A percentile compares a stretch with the other conserved stretches of the same genome.
phyloP scores from a whole-genome alignment of 306 rosid species.

The Alnus glutinosa region DNA sequence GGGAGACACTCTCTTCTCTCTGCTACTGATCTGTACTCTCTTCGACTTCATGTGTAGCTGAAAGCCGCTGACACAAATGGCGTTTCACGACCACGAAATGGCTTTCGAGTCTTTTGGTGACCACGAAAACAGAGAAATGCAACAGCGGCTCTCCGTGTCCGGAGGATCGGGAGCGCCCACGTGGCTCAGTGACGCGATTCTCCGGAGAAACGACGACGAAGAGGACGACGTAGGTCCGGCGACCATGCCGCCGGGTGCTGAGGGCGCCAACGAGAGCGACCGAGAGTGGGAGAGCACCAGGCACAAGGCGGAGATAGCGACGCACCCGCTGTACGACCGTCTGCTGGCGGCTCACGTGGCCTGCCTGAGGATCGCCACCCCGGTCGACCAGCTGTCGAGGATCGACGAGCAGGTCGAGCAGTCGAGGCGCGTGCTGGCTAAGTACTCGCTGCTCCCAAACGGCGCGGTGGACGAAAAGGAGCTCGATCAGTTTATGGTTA shows the following conservation, averaged over 20 bases:
- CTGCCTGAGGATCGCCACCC: constrained; percentile 88
- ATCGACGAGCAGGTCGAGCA: constrained; percentile 81
- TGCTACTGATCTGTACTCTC: too few relatives aligned
- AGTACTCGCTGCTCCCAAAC: constrained; percentile 50
- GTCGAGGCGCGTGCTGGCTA: constrained; percentile 65
- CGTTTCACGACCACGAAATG: constrained; percentile 64
- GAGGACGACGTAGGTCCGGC: constrained; percentile 33
- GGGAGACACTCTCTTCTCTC: neutral
- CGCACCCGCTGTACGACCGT: constrained; percentile 93
- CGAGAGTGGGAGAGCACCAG: constrained; percentile 37
- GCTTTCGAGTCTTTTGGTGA: constrained; percentile 53
- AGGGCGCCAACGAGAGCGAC: constrained; percentile 32
- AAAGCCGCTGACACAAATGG: constrained; percentile 37
- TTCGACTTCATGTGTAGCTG: neutral
- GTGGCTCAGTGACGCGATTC: constrained; percentile 55
- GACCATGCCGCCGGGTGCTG: constrained; percentile 26
- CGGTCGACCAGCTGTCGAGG: constrained; percentile 85
- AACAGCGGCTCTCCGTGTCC: constrained; percentile 22
- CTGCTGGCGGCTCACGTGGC: constrained; percentile 83
- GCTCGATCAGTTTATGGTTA: constrained; percentile 80
- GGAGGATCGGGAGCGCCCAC: constrained; percentile 37
- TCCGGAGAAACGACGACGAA: constrained; percentile 60
- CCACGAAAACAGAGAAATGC: constrained; percentile 41
- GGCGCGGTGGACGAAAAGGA: constrained; percentile 59
- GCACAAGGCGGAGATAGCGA: constrained; percentile 63